A percentile compares a stretch with the other conserved stretches of the same genome.
phyloP scores from a whole-genome alignment of 2,329 filamentous ascomycete genomes.

The Diaporthe sp. region DNA sequence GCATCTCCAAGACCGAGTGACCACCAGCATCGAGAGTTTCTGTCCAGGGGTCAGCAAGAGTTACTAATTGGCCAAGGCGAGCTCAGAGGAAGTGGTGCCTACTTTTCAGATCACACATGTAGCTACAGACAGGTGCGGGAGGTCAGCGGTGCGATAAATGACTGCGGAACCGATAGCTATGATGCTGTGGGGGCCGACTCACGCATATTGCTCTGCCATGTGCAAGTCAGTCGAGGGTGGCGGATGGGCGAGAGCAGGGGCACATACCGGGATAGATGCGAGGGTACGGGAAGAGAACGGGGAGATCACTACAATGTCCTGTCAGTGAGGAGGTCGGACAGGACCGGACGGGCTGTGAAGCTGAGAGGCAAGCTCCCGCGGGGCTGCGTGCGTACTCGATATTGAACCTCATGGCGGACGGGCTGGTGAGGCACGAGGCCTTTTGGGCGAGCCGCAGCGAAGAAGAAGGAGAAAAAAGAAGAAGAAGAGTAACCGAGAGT shows the following conservation, averaged over 20 bases:
- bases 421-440: not conserved
- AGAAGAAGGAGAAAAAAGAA: not conserved
- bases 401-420: constrained; percentile 63
- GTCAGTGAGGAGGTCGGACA: constrained; percentile 19
- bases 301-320: constrained; percentile 61
- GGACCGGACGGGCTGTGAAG: not conserved
- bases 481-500: not conserved
- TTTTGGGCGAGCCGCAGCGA: not conserved
- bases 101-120: constrained; percentile 72
- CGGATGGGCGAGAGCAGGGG: constrained; percentile 34
- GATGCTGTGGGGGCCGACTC: constrained; percentile 45
- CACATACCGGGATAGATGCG: constrained; percentile 55
- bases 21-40: constrained; percentile 92
- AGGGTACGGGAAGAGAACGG: constrained; percentile 71
- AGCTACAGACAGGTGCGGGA: constrained; percentile 44
- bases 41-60: constrained; percentile 45
- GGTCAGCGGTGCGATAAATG: not conserved
- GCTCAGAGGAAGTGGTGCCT: constrained; percentile 39
- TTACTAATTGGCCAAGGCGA: not conserved
- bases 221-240: constrained; percentile 11
- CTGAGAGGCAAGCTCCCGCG: constrained; percentile 8
- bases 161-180: not conserved
- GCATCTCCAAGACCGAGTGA: constrained; percentile 98
- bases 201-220: constrained; percentile 67
- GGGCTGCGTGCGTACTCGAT: constrained; percentile 57